phyloP scores from a whole-genome alignment of 768 basidiomycete genomes.

The Phaeolepiota aurea region DNA sequence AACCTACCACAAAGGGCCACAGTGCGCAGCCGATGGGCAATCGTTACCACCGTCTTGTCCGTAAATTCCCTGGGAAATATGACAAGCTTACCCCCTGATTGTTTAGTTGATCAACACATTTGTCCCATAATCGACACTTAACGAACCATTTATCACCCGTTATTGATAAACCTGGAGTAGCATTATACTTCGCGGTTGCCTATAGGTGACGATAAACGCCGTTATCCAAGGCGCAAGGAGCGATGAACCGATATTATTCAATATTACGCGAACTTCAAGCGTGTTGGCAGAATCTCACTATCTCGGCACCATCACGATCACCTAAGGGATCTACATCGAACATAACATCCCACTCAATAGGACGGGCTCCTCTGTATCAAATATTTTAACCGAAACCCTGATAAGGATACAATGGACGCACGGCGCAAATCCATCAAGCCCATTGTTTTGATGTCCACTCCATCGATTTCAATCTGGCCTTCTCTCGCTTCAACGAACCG shows the following conservation, averaged over 20 bases:
- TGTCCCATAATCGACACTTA: constrained; percentile 79
- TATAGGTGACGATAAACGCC: constrained; percentile 13
- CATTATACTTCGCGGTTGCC: constrained; percentile 60
- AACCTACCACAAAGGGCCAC: constrained; percentile 77
- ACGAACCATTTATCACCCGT: constrained; percentile 1
- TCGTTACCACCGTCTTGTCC: constrained; percentile 77
- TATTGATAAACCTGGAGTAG: constrained; percentile 8
- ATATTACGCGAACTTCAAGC: constrained; percentile 54
- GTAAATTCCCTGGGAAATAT: constrained; percentile 56
- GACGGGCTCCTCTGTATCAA: constrained; percentile 67
- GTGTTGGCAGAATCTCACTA: constrained; percentile 33
- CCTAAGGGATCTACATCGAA: constrained; percentile 72
- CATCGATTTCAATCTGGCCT: constrained; percentile 65
- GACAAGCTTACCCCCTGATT: constrained; percentile 55
- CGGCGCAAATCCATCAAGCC: constrained; percentile 72
- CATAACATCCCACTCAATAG: constrained; percentile 74
- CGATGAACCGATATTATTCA: constrained; percentile 36
- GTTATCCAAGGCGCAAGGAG: too few species aligned
- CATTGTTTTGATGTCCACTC: constrained; percentile 62
- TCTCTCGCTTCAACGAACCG: constrained; percentile 74
- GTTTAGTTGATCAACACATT: constrained; percentile 83
- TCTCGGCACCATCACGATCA: constrained; percentile 73
- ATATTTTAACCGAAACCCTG: constrained; percentile 14
- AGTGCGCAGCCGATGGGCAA: constrained; percentile 73
- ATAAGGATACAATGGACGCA: constrained; percentile 72